These are phyloP conservation scores for Russula ochroleuca DNA, from an alignment of 768 basidiomycete genomes.

Conservation along the genomic window DNA sequence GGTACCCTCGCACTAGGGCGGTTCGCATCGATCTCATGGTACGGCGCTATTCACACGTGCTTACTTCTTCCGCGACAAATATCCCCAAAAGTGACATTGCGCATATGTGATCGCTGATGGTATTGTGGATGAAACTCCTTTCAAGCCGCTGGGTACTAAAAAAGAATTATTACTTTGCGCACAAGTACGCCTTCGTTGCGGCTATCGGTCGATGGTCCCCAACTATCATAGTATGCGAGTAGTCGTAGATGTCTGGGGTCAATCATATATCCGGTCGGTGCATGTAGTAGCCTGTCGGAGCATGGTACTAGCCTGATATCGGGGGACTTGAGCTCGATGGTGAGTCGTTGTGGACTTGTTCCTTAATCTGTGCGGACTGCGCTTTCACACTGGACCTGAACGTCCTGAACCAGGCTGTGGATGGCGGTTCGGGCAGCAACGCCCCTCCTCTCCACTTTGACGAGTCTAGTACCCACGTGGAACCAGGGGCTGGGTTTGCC, in stretches of 20 bases:
- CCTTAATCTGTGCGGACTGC: too few relatives aligned
- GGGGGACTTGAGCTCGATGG: constrained; percentile 4
- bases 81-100: not conserved
- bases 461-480: not conserved
- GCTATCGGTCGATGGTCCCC: not conserved
- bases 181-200: not conserved
- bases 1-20: not conserved
- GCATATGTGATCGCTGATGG: not conserved
- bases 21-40: not conserved
- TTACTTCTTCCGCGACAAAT: not conserved
- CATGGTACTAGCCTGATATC: not conserved
- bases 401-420: too few relatives aligned
- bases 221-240: too few relatives aligned
- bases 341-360: not conserved
- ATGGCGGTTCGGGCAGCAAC: not conserved
- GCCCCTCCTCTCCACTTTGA: not conserved
- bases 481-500: not conserved
- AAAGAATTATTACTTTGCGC: not conserved
- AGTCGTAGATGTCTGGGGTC: not conserved
- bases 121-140: not conserved
- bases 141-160: not conserved
- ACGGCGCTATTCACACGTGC: not conserved
- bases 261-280: not conserved
- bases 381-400: not conserved
- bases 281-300: too few relatives aligned